Conservation (phyloP, 352 stramenopile species). For the Phytophthora palmivora region DNA sequence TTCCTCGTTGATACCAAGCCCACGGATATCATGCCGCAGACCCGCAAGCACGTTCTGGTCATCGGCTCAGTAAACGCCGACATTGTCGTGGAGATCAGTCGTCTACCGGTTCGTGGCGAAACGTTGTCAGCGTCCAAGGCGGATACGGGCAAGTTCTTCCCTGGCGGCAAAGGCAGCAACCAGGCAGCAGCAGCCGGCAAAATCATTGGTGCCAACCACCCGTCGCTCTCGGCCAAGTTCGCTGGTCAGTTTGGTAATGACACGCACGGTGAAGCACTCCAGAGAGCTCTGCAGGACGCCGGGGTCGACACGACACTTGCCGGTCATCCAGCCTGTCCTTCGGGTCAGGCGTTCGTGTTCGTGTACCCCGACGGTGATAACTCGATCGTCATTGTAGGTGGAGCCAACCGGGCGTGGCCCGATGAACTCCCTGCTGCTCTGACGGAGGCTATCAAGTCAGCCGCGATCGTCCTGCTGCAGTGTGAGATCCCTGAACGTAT, state of each 20-base stretch:
- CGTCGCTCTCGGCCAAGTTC: slow-evolving; percentile 49
- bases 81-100: slow-evolving; percentile 78
- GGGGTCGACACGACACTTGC: slow-evolving; percentile 52
- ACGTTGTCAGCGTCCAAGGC: slow-evolving; percentile 62
- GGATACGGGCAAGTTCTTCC: slow-evolving; percentile 71
- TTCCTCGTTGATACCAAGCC: neutral
- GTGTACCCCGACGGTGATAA: slow-evolving; percentile 85
- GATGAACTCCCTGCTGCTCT: slow-evolving; percentile 41
- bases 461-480: slow-evolving; percentile 75
- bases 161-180: slow-evolving; percentile 84
- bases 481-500: slow-evolving; percentile 69
- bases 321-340: slow-evolving; percentile 53
- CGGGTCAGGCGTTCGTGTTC: slow-evolving; percentile 85
- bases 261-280: slow-evolving; percentile 56
- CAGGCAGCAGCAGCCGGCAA: slow-evolving; percentile 69
- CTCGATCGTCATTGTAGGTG: slow-evolving; percentile 85
- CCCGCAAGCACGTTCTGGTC: slow-evolving; percentile 57
- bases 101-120: slow-evolving; percentile 71
- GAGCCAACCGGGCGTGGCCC: slow-evolving; percentile 76
- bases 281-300: slow-evolving; percentile 38
- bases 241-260: slow-evolving; percentile 81
- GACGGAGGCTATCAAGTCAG: slow-evolving; percentile 52
- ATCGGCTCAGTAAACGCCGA: slow-evolving; percentile 89
- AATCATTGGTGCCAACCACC: slow-evolving; percentile 40
- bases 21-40: slow-evolving; percentile 37